These are phyloP conservation scores for Backusella liffmaniae DNA, from an alignment of 192 early-diverging fungal species.

Conservation along the genomic window DNA sequence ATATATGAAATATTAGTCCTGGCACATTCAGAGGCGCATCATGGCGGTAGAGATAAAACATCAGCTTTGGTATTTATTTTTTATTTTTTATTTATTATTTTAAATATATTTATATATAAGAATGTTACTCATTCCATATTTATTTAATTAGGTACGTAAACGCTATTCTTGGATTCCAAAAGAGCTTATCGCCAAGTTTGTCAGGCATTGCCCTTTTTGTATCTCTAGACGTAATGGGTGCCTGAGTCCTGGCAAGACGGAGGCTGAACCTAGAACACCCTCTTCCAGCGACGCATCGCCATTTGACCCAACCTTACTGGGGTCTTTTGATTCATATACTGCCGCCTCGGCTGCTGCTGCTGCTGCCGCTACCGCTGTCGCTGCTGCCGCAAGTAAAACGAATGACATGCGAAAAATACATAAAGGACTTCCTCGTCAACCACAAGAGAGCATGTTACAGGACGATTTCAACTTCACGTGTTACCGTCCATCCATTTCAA, in stretches of 20 bases:
- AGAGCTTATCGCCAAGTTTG: conserved; percentile 32
- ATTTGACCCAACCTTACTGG: not conserved
- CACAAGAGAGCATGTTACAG: not conserved
- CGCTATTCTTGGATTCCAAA: conserved; percentile 36
- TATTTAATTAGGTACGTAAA: conserved; percentile 22
- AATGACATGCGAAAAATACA: not conserved
- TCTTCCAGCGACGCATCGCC: not conserved
- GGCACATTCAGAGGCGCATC: conserved; percentile 47
- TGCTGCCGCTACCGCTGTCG: not conserved
- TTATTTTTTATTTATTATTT: not conserved
- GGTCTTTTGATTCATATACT: not conserved
- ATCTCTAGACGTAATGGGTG: conserved; percentile 31
- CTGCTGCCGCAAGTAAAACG: not conserved
- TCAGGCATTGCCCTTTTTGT: conserved; percentile 35
- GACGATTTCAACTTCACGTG: not conserved
- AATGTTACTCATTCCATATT: conserved; percentile 13
- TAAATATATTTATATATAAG: conserved; percentile 15
- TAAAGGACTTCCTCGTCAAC: not conserved
- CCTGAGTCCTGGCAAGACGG: conserved; percentile 4
- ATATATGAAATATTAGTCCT: conserved; percentile 44
- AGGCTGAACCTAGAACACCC: not conserved
- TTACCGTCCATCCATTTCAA: conserved; percentile 7
- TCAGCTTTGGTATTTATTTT: conserved; percentile 43
- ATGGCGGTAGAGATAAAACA: conserved; percentile 52
- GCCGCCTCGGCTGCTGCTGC: not conserved